Base-by-base conservation (phyloP, 768 basidiomycete species). In the Tubosaeta sp. region DNA sequence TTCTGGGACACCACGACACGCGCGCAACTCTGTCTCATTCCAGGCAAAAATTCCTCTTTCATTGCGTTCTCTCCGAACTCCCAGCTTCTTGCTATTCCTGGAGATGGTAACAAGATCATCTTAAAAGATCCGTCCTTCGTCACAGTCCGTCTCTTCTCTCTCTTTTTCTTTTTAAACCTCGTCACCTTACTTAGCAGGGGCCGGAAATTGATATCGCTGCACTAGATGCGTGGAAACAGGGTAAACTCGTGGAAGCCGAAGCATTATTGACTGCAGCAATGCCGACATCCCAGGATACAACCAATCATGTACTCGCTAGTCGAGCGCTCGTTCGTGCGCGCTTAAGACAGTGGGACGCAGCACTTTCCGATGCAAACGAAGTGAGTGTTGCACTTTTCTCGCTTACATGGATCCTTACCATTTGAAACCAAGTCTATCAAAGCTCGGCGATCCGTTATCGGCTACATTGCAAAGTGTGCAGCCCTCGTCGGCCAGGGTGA, bases 1-100 rank as follows among this genome's bases (percentile, higher is more conserved):
- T 48, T 57, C 11, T 57, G 48, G 54, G 32, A 31, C n/a, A 27
- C 34, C 3, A 45, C 34, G 43, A 57, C 46, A 11, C 40, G 21
- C 18, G 16, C 27, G 29, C 38, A 48, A 6, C 18, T 56, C 0
- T 18, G 38, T 30, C 2, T 39, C 24, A 6, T 44, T 2, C 14
- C 35, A n/a, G n/a, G n/a, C n/a, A n/a, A n/a, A n/a, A n/a, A n/a
- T n/a, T n/a, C n/a, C n/a, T n/a, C 6, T 16, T 56, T 46, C 1
- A 30, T 49, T 3, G 24, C 54, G 1, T 24, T 27, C 9, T 56
- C 48, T 1, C 38, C 40, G 0, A 41, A 6, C 12, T 11, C 4
- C 22, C 46, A 21, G 3, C 10, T 36, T 44, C 18, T 56, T 10
- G 49, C 49, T 22, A 34, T 45, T 4, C 25, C 27, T n/a, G n/a